Conservation (phyloP, 2,329 filamentous ascomycete species). For the Ophiocordyceps camponoti-floridani region DNA sequence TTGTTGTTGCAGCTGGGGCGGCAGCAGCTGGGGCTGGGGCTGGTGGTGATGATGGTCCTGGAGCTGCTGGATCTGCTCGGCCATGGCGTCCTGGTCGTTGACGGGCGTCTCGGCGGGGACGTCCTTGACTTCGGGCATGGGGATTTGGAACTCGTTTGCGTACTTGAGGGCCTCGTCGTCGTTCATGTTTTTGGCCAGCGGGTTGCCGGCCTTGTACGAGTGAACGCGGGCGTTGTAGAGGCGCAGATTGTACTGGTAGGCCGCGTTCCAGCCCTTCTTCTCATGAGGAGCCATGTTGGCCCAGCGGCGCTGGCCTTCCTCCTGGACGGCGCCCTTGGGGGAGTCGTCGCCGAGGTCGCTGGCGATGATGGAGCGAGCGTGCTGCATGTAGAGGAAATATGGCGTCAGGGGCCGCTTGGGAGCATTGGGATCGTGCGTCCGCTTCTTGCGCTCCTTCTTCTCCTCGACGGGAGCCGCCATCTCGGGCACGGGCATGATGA, state of each 20-base stretch:
- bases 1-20: no score
- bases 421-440: slow-evolving; percentile 75
- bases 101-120: slow-evolving; percentile 11
- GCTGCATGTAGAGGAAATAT: slow-evolving; percentile 89
- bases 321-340: slow-evolving; percentile 72
- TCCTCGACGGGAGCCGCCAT: slow-evolving; percentile 34
- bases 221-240: slow-evolving; percentile 48
- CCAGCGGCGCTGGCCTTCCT: slow-evolving; percentile 79
- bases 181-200: slow-evolving; percentile 38
- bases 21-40: no score
- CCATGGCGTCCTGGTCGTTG: slow-evolving; percentile 38
- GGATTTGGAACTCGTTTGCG: slow-evolving; percentile 38
- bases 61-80: slow-evolving; percentile 34
- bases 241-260: slow-evolving; percentile 49
- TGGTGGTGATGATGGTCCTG: not conserved
- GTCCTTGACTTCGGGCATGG: slow-evolving; percentile 30
- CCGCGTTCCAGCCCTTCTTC: slow-evolving; percentile 50
- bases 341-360: slow-evolving; percentile 56
- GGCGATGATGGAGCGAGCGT: slow-evolving; percentile 67
- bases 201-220: slow-evolving; percentile 44
- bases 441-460: slow-evolving; percentile 83
- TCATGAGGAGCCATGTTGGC: slow-evolving; percentile 54
- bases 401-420: slow-evolving; percentile 88
- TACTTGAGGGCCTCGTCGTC: slow-evolving; percentile 43
- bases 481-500: slow-evolving; percentile 22